Evolutionary conservation across 768 basidiomycete genomes (phyloP).

Genomic region (Leucocoprinus leucothites): DNA sequence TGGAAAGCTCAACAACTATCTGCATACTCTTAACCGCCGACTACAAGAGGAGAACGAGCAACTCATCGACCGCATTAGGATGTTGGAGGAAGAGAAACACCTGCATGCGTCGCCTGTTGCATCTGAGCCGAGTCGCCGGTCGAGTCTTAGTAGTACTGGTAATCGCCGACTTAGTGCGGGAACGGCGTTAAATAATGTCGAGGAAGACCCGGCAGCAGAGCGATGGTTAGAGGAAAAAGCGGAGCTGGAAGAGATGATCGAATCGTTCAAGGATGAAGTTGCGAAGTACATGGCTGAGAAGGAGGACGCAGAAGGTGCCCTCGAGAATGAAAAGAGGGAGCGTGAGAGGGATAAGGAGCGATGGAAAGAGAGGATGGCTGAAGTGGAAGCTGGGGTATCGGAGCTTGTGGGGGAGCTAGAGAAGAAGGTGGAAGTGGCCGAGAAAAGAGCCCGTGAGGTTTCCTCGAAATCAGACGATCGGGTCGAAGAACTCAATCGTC

Average conservation of each 20-base stretch:
- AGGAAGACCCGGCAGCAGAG: slow-evolving; percentile 60
- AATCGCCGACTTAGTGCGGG: slow-evolving; percentile 54
- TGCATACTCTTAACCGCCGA: slow-evolving; percentile 81
- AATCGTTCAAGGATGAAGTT: slow-evolving; percentile 46
- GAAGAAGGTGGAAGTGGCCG: slow-evolving; percentile 47
- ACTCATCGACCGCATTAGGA: slow-evolving; percentile 52
- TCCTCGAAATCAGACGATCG: slow-evolving; percentile 34
- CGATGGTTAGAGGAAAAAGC: slow-evolving; percentile 73
- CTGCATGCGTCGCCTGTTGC: slow-evolving; percentile 23
- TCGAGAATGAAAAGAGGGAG: slow-evolving; percentile 54
- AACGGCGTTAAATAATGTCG: slow-evolving; percentile 53
- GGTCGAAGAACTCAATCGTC: slow-evolving; percentile 44
- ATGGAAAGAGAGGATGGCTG: slow-evolving; percentile 69
- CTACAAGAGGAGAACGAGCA: slow-evolving; percentile 83
- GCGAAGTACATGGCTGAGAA: slow-evolving; percentile 45
- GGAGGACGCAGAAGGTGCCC: slow-evolving; percentile 39
- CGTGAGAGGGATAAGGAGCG: slow-evolving; percentile 64
- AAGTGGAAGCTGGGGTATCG: slow-evolving; percentile 69
- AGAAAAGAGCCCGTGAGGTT: slow-evolving; percentile 38
- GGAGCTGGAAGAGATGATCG: slow-evolving; percentile 49
- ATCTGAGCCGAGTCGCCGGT: slow-evolving; percentile 27
- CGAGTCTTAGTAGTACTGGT: slow-evolving; percentile 36
- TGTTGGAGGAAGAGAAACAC: slow-evolving; percentile 49
- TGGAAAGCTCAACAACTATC: slow-evolving; percentile 78
- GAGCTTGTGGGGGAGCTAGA: slow-evolving; percentile 68